Percentiles rank a stretch among this genome's conserved stretches.
Conservation (phyloP, 2,329 filamentous ascomycete species). For the Colletotrichum sp. region DNA sequence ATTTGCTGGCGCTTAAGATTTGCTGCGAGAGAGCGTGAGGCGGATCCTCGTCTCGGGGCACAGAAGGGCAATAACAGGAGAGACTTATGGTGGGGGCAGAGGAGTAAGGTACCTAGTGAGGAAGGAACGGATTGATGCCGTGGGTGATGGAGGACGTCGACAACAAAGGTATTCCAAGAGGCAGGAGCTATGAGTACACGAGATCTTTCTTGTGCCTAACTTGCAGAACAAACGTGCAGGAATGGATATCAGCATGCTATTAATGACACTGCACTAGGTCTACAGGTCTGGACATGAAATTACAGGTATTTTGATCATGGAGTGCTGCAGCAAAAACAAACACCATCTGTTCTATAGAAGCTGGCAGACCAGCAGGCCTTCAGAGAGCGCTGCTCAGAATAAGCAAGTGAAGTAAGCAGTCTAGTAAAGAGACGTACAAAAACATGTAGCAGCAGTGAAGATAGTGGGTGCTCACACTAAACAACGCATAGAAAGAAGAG, state of each 20-base stretch:
- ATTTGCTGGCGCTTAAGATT: neutral
- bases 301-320: neutral
- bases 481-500: neutral
- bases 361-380: neutral
- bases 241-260: neutral
- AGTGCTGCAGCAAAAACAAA: neutral
- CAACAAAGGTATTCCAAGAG: neutral
- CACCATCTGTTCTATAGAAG: neutral
- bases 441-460: neutral
- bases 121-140: neutral
- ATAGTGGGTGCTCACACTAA: neutral
- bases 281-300: neutral
- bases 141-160: neutral
- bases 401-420: neutral
- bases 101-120: neutral
- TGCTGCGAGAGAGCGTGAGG: neutral
- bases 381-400: neutral
- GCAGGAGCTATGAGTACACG: neutral
- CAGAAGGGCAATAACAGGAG: neutral
- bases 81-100: neutral
- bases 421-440: neutral
- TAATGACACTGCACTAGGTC: neutral
- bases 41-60: neutral
- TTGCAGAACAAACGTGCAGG: neutral
- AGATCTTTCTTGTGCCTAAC: neutral